Percentiles rank a stretch among this genome's conserved stretches.
Evolutionary conservation across 371 early-diverging fungal genomes (phyloP).

Genomic region (Basidiobolus meristosporus): DNA sequence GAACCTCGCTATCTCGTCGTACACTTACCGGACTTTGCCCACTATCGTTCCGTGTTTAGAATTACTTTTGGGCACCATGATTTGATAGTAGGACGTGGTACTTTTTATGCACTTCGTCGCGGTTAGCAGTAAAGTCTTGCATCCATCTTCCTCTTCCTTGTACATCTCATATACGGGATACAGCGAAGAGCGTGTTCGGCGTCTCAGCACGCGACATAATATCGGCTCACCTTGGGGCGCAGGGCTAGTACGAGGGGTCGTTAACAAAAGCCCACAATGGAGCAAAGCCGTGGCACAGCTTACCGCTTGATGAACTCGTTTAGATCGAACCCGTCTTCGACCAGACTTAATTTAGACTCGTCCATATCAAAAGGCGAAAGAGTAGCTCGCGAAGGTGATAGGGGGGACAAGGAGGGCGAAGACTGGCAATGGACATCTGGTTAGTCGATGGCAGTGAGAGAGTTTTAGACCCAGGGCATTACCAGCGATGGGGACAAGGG

Average conservation of each 20-base stretch:
- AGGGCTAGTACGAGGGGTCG: constrained; percentile 42
- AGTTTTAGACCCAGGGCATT: too few relatives aligned
- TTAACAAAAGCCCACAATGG: too few relatives aligned
- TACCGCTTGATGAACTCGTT: too few relatives aligned
- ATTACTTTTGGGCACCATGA: constrained; percentile 11
- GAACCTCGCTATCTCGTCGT: constrained; percentile 2
- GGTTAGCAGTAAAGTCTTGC: constrained; percentile 27
- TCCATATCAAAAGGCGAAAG: too few relatives aligned
- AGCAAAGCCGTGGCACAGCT: too few relatives aligned
- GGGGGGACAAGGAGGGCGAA: too few relatives aligned
- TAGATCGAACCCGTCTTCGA: too few relatives aligned
- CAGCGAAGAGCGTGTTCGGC: constrained; percentile 42
- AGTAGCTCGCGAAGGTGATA: too few relatives aligned
- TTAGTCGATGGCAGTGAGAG: too few relatives aligned
- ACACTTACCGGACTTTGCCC: constrained; percentile 34
- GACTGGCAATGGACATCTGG: too few relatives aligned
- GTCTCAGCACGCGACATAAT: constrained; percentile 54
- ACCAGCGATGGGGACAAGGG: too few relatives aligned
- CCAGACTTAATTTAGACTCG: too few relatives aligned
- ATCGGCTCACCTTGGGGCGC: constrained; percentile 50
- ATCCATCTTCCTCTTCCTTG: constrained; percentile 27
- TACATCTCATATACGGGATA: constrained; percentile 55
- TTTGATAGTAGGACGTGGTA: constrained; percentile 49
- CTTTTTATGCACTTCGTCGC: constrained; percentile 53
- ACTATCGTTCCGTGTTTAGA: constrained; percentile 12